These are phyloP conservation scores for Termitomyces bulborhizus DNA, from an alignment of 768 basidiomycete species.

Conservation along the genomic window DNA sequence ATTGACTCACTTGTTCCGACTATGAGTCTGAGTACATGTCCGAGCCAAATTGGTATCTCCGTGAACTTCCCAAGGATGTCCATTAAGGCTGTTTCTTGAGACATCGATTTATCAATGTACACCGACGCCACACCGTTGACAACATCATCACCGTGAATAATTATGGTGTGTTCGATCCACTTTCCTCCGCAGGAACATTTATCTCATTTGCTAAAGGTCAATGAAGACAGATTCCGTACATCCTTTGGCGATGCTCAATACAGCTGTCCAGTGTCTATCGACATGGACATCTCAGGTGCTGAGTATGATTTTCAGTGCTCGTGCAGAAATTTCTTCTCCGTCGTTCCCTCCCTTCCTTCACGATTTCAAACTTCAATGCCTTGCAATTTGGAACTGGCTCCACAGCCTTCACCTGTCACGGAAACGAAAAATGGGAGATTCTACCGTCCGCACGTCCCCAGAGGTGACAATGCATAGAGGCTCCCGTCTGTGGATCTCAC, in stretches of 20 bases:
- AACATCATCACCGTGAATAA: not conserved
- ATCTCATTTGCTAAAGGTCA: too few species aligned
- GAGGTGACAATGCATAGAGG: conserved; percentile 1
- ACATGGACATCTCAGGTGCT: not conserved
- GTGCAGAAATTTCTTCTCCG: not conserved
- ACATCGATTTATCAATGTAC: not conserved
- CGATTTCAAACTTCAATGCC: not conserved
- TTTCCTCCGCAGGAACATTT: not conserved
- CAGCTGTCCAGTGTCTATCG: not conserved
- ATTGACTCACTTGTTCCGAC: too few species aligned
- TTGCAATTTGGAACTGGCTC: not conserved
- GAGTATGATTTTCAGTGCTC: not conserved
- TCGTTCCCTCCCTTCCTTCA: not conserved
- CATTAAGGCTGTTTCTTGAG: too few species aligned
- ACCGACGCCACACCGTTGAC: not conserved
- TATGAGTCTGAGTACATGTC: too few species aligned
- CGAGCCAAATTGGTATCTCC: too few species aligned
- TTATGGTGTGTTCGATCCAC: not conserved
- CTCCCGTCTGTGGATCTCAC: not conserved
- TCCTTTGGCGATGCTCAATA: not conserved
- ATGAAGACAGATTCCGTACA: not conserved
- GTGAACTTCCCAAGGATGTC: too few species aligned
- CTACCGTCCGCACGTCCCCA: not conserved
- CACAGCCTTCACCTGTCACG: not conserved
- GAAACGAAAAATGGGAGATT: not conserved